Evolutionary conservation across 2,329 filamentous ascomycete genomes (phyloP), one percentile per base, ranked within the genome.

Genomic region (Beauveria brongniartii): DNA sequence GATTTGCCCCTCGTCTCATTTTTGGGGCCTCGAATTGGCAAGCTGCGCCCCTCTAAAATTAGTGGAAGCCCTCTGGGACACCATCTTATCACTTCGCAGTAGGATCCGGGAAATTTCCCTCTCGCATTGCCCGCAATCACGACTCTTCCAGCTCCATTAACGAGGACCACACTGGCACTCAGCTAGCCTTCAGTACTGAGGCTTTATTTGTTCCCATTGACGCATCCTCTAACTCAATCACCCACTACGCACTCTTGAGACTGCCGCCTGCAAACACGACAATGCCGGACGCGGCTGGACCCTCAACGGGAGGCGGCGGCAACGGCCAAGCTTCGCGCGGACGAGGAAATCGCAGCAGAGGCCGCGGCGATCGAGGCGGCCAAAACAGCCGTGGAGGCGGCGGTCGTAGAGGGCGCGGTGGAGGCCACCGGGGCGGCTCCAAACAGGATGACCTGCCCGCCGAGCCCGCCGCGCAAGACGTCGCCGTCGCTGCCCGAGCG

Each of bases 401-500:
- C 30, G 69, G 68, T 34, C 71, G 74, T 65, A 69, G 74, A 48
- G 73, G 74, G 57, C 71, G 75, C 64, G 75, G 74, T 44, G 53
- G 58, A 58, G 57, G 61, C 3, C 51, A 60, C 12, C 56, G 63
- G 20, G 51, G 40, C 26, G 43, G 48, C 18, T 16, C 18, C n/a
- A 54, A 46, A 71, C 72, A 55, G 72, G 74, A 22, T 12, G 62
- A 58, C 2, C 55, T 65, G 1, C 67, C 68, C 2, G 67, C 67
- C 8, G 67, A 71, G 43, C 69, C 72, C 14, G 69, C 69, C 18
- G 70, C 71, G 22, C 70, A 68, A 50, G 68, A 71, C 61, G 68
- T 70, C 22, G 70, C 71, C 3, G 67, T 67, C 44, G 67, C 68
- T 6, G 71, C 69, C 55, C 55, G 56, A 20, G 55, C 61, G 9